Percentiles rank a stretch among this genome's conserved stretches.
Conservation (phyloP, 1,284 basidiomycete genomes). For the Cutaneotrichosporon daszewskae region DNA sequence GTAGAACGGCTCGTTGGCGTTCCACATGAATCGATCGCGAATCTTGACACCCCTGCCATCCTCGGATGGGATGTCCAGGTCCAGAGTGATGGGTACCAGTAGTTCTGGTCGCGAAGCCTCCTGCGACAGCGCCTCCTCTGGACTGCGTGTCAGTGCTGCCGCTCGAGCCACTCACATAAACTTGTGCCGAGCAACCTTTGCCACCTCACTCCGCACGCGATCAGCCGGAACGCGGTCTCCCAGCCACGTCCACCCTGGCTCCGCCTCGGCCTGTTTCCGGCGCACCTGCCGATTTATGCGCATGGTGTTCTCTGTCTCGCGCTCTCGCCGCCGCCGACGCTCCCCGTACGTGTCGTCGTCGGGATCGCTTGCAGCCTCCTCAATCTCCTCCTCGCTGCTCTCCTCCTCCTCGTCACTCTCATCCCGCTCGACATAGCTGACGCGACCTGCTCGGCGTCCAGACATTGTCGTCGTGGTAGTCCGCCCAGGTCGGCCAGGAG, state of each 20-base stretch:
- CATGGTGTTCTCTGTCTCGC: constrained; percentile 9
- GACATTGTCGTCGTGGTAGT: constrained; percentile 29
- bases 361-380: constrained; percentile 65
- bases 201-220: constrained; percentile 62
- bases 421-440: constrained; percentile 84
- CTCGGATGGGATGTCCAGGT: constrained; percentile 73
- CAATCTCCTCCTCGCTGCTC: constrained; percentile 60
- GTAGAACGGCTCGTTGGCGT: constrained; percentile 67
- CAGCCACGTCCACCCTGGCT: constrained; percentile 76
- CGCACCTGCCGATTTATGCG: too few relatives aligned
- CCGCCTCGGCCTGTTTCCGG: constrained; percentile 41
- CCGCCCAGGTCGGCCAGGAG: constrained; percentile 22
- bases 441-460: constrained; percentile 55
- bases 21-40: constrained; percentile 96
- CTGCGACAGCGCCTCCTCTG: constrained; percentile 59
- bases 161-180: constrained; percentile 56
- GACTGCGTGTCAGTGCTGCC: constrained; percentile 48
- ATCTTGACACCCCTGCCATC: constrained; percentile 63
- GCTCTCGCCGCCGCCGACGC: constrained; percentile 13
- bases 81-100: constrained; percentile 86
- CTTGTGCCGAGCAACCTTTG: constrained; percentile 60
- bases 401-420: constrained; percentile 77
- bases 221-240: constrained; percentile 76
- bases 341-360: constrained; percentile 33
- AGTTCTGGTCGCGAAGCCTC: constrained; percentile 63